A percentile compares a stretch with the other conserved stretches of the same genome.
Conservation (phyloP, 177 flowering plant genomes). For the Vitis hybrid region DNA sequence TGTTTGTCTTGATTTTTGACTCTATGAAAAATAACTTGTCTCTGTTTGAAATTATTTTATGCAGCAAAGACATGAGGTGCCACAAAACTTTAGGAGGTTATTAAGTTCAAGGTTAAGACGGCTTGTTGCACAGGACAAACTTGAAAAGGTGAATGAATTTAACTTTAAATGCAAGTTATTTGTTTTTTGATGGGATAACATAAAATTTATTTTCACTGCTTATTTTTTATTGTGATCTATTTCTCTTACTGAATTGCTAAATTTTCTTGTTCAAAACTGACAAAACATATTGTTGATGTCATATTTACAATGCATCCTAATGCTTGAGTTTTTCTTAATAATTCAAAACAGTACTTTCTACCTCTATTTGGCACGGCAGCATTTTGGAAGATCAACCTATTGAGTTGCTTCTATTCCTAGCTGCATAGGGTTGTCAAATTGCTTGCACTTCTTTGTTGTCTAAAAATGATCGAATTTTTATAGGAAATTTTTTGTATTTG, state of each 20-base stretch:
- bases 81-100: constrained; percentile 64
- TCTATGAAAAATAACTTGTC: background rate
- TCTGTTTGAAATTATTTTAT: constrained; percentile 11
- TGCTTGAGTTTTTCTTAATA: background rate
- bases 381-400: background rate
- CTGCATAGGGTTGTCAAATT: background rate
- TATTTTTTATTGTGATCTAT: background rate
- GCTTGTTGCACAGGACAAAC: constrained; percentile 65
- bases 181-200: background rate
- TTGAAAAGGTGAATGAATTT: constrained; percentile 62
- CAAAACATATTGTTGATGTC: background rate
- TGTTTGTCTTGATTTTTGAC: background rate
- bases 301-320: background rate
- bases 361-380: background rate
- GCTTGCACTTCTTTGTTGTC: background rate
- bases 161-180: background rate
- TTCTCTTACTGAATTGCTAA: background rate
- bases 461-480: too few relatives aligned
- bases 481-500: too few relatives aligned
- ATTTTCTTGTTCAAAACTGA: background rate
- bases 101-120: constrained; percentile 67
- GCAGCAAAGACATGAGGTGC: constrained; percentile 76
- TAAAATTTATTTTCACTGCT: background rate
- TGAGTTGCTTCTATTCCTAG: background rate
- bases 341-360: background rate